Evolutionary conservation across 1,284 basidiomycete species (phyloP), one percentile per base, ranked within the genome.

Genomic region (Ustilago hordei): DNA sequence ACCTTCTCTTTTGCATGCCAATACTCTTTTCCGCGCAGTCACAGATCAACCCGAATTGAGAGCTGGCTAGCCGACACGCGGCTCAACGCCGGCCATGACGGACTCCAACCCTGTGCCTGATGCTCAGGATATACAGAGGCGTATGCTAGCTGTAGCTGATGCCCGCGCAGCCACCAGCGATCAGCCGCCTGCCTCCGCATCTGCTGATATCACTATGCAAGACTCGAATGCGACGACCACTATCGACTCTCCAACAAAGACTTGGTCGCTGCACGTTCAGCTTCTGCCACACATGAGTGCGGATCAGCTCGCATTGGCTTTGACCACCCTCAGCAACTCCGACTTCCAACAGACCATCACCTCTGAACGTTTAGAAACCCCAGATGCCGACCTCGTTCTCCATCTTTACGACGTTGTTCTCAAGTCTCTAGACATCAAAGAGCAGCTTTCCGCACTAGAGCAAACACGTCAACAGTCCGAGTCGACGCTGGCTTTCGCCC

Each of bases 51-150:
- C 19, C 36, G 31, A 17, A 32, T 28, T 39, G 23, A 41, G 52
- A 57, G 58, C 60, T 48, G 58, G 58, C 55, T 52, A 58, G 61
- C 43, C 55, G 32, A 60, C 23, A 55, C 31, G 35, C 55, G 56
- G 70, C 57, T 45, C 34, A 31, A 35, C 61, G 64, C 64, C 63
- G 63, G 56, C 32, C 68, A 75, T 75, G 72, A 63, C 68, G 59
- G 64, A 75, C 50, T 58, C 63, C n/a, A 64, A 69, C 19, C 64
- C 72, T 41, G 56, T 62, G 34, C 72, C 72, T 12, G 61, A 75
- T 59, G 56, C 72, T 38, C 72, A 75, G 50, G 72, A 75, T 31
- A 75, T 75, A 23, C 72, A 75, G 60, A 59, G 67, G 50, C 67
- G 57, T 4, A 52, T 58, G 0, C 35, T 70, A 17, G 72, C 72